Evolutionary conservation across 1,284 basidiomycete species (phyloP), one percentile per base, ranked within the genome.

Genomic region (Papiliotrema flavescens): DNA sequence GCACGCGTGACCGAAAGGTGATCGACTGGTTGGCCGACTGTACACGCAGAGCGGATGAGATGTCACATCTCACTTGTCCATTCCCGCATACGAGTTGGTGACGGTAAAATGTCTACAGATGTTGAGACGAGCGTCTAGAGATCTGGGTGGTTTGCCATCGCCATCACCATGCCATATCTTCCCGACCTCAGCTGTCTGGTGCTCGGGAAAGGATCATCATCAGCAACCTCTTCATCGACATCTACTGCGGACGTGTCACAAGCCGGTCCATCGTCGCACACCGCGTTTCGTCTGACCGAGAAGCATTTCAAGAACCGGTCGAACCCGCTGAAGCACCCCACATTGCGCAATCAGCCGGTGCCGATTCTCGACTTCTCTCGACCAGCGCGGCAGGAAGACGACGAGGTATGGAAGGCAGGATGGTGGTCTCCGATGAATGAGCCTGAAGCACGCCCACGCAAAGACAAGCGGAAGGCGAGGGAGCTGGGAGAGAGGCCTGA

Each of bases 261-360:
- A 32, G 28, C 23, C 28, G 22, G 23, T 3, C 13, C 22, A 2
- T 49, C 47, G 36, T 37, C 48, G 11, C 46, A 65, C 45, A 69
- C 74, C 2, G 60, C 75, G 13, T 76, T 77, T 55, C 65, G 75
- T 2, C 58, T 58, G 4, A 57, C 65, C 8, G 75, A 77, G 60
- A 76, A 76, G 53, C 73, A 77, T 60, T 77, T 71, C 65, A 77
- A 77, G 61, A 71, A 66, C 53, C 67, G 68, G 19, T 60, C 66
- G 9, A 53, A 60, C 23, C 59, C 58, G 28, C 48, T 46, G 42
- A 36, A 54, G 28, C 59, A 49, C 41, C 74, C 73, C 0, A 64
- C 69, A 0, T 56, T 77, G 1, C 62, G 61, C 14, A 52, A 50
- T 14, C 14, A 6, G 5, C 39, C 26, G 13, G 9, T 26, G 4